Evolutionary conservation across 2,329 filamentous ascomycete genomes (phyloP), one percentile per base, ranked within the genome.

Genomic region (Hymenoscyphus repandus): DNA sequence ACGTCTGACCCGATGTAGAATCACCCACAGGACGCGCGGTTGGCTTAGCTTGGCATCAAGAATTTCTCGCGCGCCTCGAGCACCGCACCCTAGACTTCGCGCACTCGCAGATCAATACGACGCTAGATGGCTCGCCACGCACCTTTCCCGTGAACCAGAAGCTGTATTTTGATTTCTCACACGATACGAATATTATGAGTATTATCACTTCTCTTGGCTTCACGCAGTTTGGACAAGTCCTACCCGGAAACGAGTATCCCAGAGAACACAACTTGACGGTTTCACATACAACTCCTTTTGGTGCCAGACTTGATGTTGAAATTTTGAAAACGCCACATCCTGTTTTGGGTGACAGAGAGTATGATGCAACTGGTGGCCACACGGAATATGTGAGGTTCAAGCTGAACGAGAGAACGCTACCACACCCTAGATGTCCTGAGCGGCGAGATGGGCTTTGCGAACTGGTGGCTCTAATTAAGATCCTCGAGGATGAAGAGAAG

Each of bases 381-480:
- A 89, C 84, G 0, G 79, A 72, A 47, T 90, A 90, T 65, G 74
- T 90, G 5, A 86, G 89, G 65, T 87, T 90, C 61, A 68, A 89
- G 2, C 74, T 89, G 40, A 89, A 89, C 65, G 85, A 89, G 68
- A 74, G 87, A 30, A 90, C 86, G 0, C 62, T 90, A 1, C 86
- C 86, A 1, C 70, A 88, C 54, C 68, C 77, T 1, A 78, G 82
- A 52, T 90, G 87, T 59, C 84, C 79, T 36, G 68, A 74, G 10
- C 70, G 86, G 4, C 77, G 82, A 39, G 87, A 90, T 65, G 87
- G 86, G 0, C 90, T 87, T 86, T 90, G 87, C 64, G 85, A 90
- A 63, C 66, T 90, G 44, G 74, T 75, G 2, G 82, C 82, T 0
- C 90, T 90, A 61, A 62, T 90, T 39, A 66, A 77, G 53, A 72